Percentiles rank a stretch among this genome's conserved stretches.
Evolutionary conservation across 2,329 filamentous ascomycete genomes (phyloP).

Genomic region (Pseudogymnoascus sp.): DNA sequence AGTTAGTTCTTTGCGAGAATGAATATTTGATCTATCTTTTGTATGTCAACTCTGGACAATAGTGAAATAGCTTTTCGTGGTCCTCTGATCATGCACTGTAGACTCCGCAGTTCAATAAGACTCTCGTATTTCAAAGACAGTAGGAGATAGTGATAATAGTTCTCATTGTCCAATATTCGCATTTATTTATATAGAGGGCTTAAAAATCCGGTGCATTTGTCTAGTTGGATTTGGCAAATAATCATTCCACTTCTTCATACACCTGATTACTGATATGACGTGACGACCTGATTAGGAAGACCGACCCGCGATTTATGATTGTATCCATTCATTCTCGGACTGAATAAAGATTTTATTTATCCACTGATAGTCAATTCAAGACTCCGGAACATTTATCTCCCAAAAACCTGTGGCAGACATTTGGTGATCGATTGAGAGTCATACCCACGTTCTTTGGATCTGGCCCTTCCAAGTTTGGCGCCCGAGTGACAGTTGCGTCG

Average conservation of each 20-base stretch:
- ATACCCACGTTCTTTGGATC: slow-evolving; percentile 53
- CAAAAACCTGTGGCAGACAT: slow-evolving; percentile 46
- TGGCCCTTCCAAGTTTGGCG: slow-evolving; percentile 55
- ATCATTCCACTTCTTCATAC: not conserved
- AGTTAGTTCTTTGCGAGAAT: not conserved
- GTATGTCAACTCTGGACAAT: not conserved
- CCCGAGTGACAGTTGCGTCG: slow-evolving; percentile 60
- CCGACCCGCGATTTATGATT: not conserved
- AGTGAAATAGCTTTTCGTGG: not conserved
- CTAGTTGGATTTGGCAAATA: not conserved
- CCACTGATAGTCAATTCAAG: not conserved
- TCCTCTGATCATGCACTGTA: not conserved
- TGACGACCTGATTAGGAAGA: not conserved
- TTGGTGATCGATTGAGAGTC: slow-evolving; percentile 49
- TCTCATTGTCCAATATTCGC: not conserved
- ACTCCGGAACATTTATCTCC: slow-evolving; percentile 61
- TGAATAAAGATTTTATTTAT: not conserved
- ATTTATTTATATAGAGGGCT: not conserved
- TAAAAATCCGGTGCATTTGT: not conserved
- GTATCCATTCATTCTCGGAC: not conserved
- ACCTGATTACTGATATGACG: not conserved
- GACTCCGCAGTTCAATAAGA: not conserved
- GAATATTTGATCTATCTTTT: not conserved
- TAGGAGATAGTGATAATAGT: not conserved
- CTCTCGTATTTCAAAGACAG: not conserved